A percentile compares a stretch with the other conserved stretches of the same genome.
Evolutionary conservation across 441 rosid species (phyloP).

Genomic region (Populus hybrid): DNA sequence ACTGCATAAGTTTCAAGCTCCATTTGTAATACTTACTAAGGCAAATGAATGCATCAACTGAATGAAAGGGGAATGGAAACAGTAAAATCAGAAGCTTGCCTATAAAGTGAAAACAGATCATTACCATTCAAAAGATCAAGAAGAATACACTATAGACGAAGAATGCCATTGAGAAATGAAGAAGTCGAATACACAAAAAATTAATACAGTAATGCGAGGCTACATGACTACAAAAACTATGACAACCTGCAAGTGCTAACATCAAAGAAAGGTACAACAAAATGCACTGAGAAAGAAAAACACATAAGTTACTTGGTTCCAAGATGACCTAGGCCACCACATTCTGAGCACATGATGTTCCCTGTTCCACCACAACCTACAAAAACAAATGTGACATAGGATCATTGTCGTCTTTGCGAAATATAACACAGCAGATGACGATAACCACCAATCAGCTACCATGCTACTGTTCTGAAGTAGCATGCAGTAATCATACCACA

Average conservation of each 20-base stretch:
- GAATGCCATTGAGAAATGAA: slow-evolving; percentile 5
- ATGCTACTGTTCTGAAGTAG: background rate
- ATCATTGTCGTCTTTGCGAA: background rate
- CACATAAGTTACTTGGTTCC: slow-evolving; percentile 35
- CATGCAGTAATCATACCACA: background rate
- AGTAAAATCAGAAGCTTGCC: background rate
- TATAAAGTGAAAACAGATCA: slow-evolving; percentile 6
- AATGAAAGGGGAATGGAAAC: background rate
- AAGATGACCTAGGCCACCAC: slow-evolving; percentile 84
- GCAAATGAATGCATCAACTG: background rate
- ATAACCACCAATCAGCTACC: background rate
- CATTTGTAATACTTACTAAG: background rate
- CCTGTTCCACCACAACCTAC: slow-evolving; percentile 94
- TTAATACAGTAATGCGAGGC: background rate
- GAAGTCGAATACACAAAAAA: slow-evolving; percentile 10
- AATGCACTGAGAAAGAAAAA: slow-evolving; percentile 23
- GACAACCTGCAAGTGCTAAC: slow-evolving; percentile 9
- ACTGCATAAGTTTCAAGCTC: background rate
- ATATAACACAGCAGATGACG: background rate
- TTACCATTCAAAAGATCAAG: slow-evolving; percentile 8
- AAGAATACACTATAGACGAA: background rate
- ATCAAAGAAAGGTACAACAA: slow-evolving; percentile 20
- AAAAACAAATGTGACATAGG: slow-evolving; percentile 12
- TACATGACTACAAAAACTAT: slow-evolving; percentile 2
- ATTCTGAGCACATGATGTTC: slow-evolving; percentile 75